phyloP scores from a whole-genome alignment of 371 early-diverging fungal species.

The Mortierella sp. region DNA sequence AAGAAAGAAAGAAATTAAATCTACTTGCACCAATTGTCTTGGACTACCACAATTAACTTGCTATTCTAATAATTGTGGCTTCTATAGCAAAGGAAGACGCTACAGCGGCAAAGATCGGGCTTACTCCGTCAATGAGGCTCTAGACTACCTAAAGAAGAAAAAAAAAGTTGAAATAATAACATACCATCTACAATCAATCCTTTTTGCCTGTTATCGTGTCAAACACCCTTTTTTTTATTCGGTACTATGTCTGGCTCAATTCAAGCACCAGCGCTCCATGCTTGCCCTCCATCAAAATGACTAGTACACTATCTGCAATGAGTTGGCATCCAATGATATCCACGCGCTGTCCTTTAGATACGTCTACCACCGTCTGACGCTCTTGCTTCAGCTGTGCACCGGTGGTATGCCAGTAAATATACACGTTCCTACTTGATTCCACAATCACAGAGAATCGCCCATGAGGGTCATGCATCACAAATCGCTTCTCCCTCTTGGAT shows the following conservation, averaged over 20 bases:
- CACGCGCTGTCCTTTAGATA: constrained; percentile 39
- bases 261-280: constrained; percentile 49
- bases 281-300: constrained; percentile 65
- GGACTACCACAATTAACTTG: neutral
- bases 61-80: neutral
- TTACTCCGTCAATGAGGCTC: neutral
- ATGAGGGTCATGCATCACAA: constrained; percentile 67
- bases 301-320: constrained; percentile 56
- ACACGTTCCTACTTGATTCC: constrained; percentile 78
- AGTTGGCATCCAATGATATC: constrained; percentile 67
- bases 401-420: constrained; percentile 71
- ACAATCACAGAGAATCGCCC: constrained; percentile 69
- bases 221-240: neutral
- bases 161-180: neutral
- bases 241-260: constrained; percentile 6
- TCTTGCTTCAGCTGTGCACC: constrained; percentile 37
- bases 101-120: constrained; percentile 44
- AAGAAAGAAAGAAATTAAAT: too few species aligned
- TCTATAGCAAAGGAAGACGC: constrained; percentile 47
- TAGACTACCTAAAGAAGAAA: neutral
- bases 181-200: neutral
- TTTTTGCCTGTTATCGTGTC: neutral
- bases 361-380: constrained; percentile 47
- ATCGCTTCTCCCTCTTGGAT: constrained; percentile 80
- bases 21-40: too few species aligned